Conservation (phyloP, 768 basidiomycete genomes). For the Podaxis sp. region DNA sequence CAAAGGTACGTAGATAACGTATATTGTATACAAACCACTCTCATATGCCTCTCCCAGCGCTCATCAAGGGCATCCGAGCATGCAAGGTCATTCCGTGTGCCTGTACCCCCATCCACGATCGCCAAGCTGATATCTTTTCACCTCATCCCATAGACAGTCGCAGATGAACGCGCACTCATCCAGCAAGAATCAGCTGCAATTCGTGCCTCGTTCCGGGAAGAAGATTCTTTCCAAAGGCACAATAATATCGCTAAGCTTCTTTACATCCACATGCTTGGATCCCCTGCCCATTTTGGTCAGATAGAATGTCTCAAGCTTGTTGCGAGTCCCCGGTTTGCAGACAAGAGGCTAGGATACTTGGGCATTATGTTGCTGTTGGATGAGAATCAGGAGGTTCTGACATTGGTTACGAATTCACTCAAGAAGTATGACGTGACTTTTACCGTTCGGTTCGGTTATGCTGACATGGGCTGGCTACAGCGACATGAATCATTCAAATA, state of each 20-base stretch:
- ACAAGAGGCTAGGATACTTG: constrained; percentile 94
- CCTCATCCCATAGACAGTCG: constrained; percentile 72
- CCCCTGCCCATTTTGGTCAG: constrained; percentile 98
- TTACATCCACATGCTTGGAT: constrained; percentile 99
- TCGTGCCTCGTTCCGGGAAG: constrained; percentile 94
- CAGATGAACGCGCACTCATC: constrained; percentile 96
- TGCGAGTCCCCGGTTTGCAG: constrained; percentile 91
- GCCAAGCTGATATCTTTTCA: constrained; percentile 19
- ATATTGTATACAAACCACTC: too few species aligned
- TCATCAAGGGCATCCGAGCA: constrained; percentile 97
- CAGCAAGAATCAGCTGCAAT: constrained; percentile 98
- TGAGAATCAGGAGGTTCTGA: constrained; percentile 97
- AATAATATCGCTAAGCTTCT: constrained; percentile 98
- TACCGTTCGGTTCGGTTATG: constrained; percentile 2
- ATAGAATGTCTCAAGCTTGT: constrained; percentile 96
- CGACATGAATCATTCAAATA: constrained; percentile 99
- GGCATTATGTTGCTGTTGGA: constrained; percentile 98
- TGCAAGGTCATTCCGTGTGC: constrained; percentile 70
- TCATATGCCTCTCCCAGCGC: constrained; percentile 52
- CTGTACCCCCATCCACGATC: constrained; percentile 5
- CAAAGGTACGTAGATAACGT: constrained; percentile 54
- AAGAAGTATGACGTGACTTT: constrained; percentile 73
- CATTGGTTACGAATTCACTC: constrained; percentile 94
- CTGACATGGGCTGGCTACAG: constrained; percentile 40
- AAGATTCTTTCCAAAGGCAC: constrained; percentile 92